Base-by-base conservation (phyloP, 768 basidiomycete species). In the Heimioporus sp. region DNA sequence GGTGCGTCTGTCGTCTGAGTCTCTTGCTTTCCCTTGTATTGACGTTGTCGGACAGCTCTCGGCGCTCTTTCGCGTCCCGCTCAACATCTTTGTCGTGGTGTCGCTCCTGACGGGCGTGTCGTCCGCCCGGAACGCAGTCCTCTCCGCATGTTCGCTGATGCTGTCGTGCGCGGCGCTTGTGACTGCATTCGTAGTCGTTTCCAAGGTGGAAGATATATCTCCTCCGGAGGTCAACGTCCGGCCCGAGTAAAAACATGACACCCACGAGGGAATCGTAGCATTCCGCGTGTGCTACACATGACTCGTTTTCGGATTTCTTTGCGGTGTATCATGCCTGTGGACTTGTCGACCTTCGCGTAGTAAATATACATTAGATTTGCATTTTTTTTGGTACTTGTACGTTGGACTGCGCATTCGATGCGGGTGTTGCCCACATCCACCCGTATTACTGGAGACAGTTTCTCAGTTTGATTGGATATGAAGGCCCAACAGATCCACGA, bases 71-170 rank as follows among this genome's bases (percentile, higher is more conserved):
- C 80, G 87, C 9, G 85, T 89, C 5, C 87, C 87, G 2, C 75
- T 90, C 43, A 89, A 89, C 65, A 57, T 85, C 6, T 88, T 90
- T 54, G 87, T 89, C 31, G 83, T 86, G 37, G 75, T 82, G 15
- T 81, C 86, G 1, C 75, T 88, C 28, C 66, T 88, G 59, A 86
- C 81, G 2, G 87, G 86, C 3, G 82, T 86, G 19, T 85, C 82
- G 0, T 79, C 79, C 11, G 85, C 86, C 15, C 78, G 86, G 9
- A 71, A 76, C 35, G 72, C 75, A 1, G 87, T 88, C 8, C 77
- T 88, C 19, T 74, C 76, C 2, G 83, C 78, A 2, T 76, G 84
- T 55, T 73, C 84, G 11, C 32, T 80, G 39, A 76, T 84, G 71
- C 72, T 88, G 36, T 74, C 74, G 3, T 73, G 83, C 47, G 82